These are phyloP conservation scores for Sugiyamaella xylanicola DNA, from an alignment of 1,139 yeast genomes.

Conservation along the genomic window DNA sequence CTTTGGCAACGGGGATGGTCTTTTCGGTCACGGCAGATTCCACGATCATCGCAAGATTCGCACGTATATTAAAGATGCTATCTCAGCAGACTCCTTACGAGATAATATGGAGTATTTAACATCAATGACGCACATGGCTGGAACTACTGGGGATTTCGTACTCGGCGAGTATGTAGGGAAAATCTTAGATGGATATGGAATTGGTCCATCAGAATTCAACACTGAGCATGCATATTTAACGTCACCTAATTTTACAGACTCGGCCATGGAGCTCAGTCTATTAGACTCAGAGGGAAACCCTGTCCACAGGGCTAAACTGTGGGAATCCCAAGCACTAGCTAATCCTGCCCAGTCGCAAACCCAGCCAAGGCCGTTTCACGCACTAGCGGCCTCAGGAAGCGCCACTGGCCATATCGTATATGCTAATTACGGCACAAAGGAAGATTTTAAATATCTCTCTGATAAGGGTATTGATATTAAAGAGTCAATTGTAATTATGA, in stretches of 20 bases:
- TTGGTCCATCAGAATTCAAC: slow-evolving; percentile 47
- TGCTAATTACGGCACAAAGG: slow-evolving; percentile 63
- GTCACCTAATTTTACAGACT: slow-evolving; percentile 49
- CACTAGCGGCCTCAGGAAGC: slow-evolving; percentile 63
- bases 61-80: slow-evolving; percentile 51
- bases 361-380: slow-evolving; percentile 58
- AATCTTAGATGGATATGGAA: slow-evolving; percentile 60
- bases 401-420: slow-evolving; percentile 58
- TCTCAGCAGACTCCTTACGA: slow-evolving; percentile 62
- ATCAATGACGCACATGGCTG: slow-evolving; percentile 84
- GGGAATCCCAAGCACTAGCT: slow-evolving; percentile 35
- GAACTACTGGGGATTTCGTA: slow-evolving; percentile 80
- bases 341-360: slow-evolving; percentile 30
- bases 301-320: slow-evolving; percentile 37
- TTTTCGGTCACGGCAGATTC: slow-evolving; percentile 55
- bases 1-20: slow-evolving; percentile 49
- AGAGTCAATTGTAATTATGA: slow-evolving; percentile 58
- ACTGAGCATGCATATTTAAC: slow-evolving; percentile 60
- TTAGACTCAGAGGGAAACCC: slow-evolving; percentile 27
- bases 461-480: slow-evolving; percentile 44
- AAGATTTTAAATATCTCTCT: slow-evolving; percentile 56
- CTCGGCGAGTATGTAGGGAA: slow-evolving; percentile 65
- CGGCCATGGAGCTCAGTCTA: slow-evolving; percentile 33
- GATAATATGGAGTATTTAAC: slow-evolving; percentile 75
- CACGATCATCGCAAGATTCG: slow-evolving; percentile 58